A percentile compares a stretch with the other conserved stretches of the same genome.
Conservation (phyloP, 768 basidiomycete genomes). For the Boletellus sp. region DNA sequence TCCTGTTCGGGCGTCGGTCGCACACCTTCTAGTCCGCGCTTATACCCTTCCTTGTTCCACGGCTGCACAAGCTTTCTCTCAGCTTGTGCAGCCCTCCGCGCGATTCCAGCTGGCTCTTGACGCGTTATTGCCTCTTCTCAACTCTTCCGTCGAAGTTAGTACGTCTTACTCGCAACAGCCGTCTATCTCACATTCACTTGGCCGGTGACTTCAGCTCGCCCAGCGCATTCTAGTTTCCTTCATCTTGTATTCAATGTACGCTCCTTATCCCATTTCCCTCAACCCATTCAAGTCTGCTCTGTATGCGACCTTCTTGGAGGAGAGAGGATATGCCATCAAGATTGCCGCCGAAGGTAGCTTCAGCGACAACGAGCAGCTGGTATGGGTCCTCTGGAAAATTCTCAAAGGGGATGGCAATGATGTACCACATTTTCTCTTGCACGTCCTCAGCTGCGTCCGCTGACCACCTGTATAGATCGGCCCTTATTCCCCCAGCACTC, state of each 20-base stretch:
- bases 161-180: slow-evolving; percentile 7
- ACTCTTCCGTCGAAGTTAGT: slow-evolving; percentile 53
- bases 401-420: slow-evolving; percentile 79
- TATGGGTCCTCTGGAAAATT: slow-evolving; percentile 88
- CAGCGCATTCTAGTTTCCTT: slow-evolving; percentile 76
- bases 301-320: slow-evolving; percentile 61
- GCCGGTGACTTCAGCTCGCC: slow-evolving; percentile 45
- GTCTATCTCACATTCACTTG: slow-evolving; percentile 14
- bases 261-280: slow-evolving; percentile 72
- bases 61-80: slow-evolving; percentile 68
- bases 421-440: slow-evolving; percentile 38
- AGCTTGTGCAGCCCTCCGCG: slow-evolving; percentile 70
- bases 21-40: slow-evolving; percentile 62
- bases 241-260: slow-evolving; percentile 76
- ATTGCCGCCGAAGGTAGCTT: slow-evolving; percentile 46
- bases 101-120: slow-evolving; percentile 84
- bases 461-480: slow-evolving; percentile 54
- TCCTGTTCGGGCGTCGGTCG: slow-evolving; percentile 59
- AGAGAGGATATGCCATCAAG: slow-evolving; percentile 57
- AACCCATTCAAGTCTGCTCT: slow-evolving; percentile 81
- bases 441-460: not conserved
- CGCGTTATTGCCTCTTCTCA: slow-evolving; percentile 72
- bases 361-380: slow-evolving; percentile 68
- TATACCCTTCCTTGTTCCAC: slow-evolving; percentile 73
- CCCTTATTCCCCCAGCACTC: slow-evolving; percentile 71